Percentiles rank a stretch among this genome's conserved stretches.
Evolutionary conservation across 1,139 yeast genomes (phyloP).

Genomic region (Saccharomyces hybrid): DNA sequence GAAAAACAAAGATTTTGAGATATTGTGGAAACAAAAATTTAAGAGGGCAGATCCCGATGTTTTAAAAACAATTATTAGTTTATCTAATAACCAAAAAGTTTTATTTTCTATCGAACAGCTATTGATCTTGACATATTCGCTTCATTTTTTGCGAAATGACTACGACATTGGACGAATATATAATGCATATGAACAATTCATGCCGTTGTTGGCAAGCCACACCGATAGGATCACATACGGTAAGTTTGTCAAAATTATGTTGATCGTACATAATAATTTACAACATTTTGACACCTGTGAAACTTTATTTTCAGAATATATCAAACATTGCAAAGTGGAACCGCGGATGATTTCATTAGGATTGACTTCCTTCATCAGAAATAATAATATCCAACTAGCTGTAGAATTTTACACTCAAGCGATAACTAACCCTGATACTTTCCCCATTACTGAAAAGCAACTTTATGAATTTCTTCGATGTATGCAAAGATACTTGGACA

Average conservation of each 20-base stretch:
- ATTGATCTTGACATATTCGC: constrained; percentile 11
- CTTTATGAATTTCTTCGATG: constrained; percentile 16
- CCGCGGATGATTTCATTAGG: constrained; percentile 22
- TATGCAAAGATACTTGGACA: constrained; percentile 16
- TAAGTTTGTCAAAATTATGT: constrained; percentile 13
- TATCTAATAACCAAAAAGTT: constrained; percentile 7
- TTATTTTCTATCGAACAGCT: constrained; percentile 18
- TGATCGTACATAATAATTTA: constrained; percentile 17
- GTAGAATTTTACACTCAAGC: constrained; percentile 28
- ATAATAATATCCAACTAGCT: constrained; percentile 25
- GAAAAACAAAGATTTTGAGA: background rate
- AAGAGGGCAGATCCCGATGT: constrained; percentile 11
- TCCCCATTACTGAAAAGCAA: constrained; percentile 18
- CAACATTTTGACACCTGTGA: constrained; percentile 22
- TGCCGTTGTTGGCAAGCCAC: constrained; percentile 6
- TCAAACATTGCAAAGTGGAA: constrained; percentile 18
- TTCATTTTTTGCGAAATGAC: constrained; percentile 10
- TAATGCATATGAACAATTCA: constrained; percentile 9
- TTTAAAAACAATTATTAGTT: constrained; percentile 10
- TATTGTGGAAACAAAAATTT: constrained; percentile 15
- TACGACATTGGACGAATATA: constrained; percentile 22
- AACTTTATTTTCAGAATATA: constrained; percentile 23
- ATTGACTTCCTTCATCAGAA: constrained; percentile 23
- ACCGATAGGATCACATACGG: constrained; percentile 4
- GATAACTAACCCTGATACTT: constrained; percentile 25